These are phyloP conservation scores for Chalaropsis ovoidea DNA, from an alignment of 2,329 filamentous ascomycete species.

Conservation along the genomic window DNA sequence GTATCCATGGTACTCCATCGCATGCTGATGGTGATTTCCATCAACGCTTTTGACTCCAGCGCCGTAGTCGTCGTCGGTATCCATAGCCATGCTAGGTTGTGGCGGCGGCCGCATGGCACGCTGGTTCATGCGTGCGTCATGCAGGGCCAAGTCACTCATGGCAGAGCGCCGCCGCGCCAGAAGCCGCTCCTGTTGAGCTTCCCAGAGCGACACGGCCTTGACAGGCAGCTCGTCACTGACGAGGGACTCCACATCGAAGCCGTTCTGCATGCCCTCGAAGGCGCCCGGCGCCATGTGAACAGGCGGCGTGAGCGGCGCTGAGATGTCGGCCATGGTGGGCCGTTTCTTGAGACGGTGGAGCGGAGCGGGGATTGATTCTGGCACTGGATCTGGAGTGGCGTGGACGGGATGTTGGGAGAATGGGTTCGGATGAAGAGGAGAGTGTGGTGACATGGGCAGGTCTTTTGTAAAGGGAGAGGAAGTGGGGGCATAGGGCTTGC, in stretches of 20 bases:
- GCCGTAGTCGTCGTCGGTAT: conserved; percentile 10
- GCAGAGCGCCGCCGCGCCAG: conserved; percentile 1
- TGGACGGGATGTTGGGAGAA: conserved; percentile 20
- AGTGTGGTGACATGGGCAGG: conserved; percentile 21
- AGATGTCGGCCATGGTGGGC: conserved; percentile 27
- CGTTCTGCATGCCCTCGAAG: conserved; percentile 25
- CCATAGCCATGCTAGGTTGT: conserved; percentile 18
- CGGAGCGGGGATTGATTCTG: conserved; percentile 16
- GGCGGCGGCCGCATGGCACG: background rate
- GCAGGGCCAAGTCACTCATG: conserved; percentile 15
- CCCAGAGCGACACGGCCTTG: conserved; percentile 20
- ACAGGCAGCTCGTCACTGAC: conserved; percentile 12
- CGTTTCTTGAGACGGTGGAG: conserved; percentile 22
- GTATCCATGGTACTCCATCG: background rate
- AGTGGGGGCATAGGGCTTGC: conserved; percentile 26
- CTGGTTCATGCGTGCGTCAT: conserved; percentile 13
- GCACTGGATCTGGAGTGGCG: conserved; percentile 14
- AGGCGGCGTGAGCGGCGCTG: conserved; percentile 17
- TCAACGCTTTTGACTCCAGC: background rate
- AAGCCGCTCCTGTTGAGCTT: conserved; percentile 16
- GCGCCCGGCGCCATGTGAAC: conserved; percentile 22
- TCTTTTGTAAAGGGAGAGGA: conserved; percentile 16
- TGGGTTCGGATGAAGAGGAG: conserved; percentile 21
- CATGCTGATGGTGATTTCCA: background rate
- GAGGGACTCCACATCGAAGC: conserved; percentile 15